phyloP scores from a whole-genome alignment of 2,329 filamentous ascomycete species.

The Huntiella decipiens region DNA sequence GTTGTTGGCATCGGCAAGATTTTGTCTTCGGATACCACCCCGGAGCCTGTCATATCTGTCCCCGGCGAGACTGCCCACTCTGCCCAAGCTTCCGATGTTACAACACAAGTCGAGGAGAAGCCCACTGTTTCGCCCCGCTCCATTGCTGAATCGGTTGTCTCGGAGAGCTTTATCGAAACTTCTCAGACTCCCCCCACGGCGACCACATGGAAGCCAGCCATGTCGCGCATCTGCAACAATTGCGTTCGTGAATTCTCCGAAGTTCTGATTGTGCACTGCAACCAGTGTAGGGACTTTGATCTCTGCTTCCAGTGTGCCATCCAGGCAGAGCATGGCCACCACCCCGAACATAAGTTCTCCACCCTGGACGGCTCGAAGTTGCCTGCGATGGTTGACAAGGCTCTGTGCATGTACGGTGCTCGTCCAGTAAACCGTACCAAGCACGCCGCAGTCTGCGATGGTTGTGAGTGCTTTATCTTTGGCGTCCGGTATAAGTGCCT shows the following conservation, averaged over 20 bases:
- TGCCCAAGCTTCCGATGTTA: no score
- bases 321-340: constrained; percentile 65
- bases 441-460: constrained; percentile 86
- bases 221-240: constrained; percentile 46
- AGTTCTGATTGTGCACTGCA: constrained; percentile 68
- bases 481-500: constrained; percentile 94
- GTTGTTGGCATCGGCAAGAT: background rate
- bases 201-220: constrained; percentile 17
- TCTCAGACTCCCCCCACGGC: background rate
- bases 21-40: no score
- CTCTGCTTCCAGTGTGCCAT: constrained; percentile 71
- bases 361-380: constrained; percentile 44
- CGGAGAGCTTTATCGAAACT: no score
- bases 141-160: no score
- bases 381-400: constrained; percentile 33
- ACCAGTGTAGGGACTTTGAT: constrained; percentile 72
- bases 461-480: constrained; percentile 63
- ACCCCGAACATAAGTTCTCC: constrained; percentile 67
- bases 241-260: constrained; percentile 46
- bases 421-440: constrained; percentile 59
- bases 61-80: no score
- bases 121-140: no score
- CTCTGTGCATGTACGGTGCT: no score
- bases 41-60: no score
- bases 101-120: no score